Conservation (phyloP, 306 rosid species). For the Vigna unguiculata region DNA sequence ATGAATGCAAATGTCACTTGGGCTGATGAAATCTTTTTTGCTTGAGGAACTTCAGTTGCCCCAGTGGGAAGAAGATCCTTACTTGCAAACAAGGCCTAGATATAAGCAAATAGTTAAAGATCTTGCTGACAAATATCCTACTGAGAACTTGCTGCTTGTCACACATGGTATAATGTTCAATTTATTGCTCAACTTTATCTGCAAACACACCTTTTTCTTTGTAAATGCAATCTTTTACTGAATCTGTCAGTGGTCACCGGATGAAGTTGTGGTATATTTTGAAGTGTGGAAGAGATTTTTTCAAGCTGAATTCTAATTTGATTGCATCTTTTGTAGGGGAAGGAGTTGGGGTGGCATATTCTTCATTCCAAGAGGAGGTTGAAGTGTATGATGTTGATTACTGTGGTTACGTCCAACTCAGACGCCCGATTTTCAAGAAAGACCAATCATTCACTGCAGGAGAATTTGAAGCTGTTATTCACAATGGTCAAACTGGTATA, state of each 20-base stretch:
- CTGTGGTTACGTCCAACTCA: constrained; percentile 73
- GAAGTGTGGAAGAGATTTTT: background rate
- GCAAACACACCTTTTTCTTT: constrained; percentile 8
- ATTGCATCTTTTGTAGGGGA: constrained; percentile 61
- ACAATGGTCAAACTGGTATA: constrained; percentile 55
- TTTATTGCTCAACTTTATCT: background rate
- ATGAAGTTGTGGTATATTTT: constrained; percentile 1
- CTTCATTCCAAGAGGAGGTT: constrained; percentile 57
- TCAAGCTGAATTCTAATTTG: constrained; percentile 25
- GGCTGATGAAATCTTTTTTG: constrained; percentile 21
- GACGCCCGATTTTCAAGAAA: constrained; percentile 63
- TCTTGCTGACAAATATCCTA: constrained; percentile 77
- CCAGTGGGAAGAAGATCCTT: constrained; percentile 70
- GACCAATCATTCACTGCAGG: constrained; percentile 57
- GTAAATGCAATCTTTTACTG: background rate
- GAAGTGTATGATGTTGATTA: constrained; percentile 66
- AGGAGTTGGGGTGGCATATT: constrained; percentile 78
- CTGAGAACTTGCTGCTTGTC: constrained; percentile 83
- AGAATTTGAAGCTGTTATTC: constrained; percentile 59
- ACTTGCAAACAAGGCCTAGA: constrained; percentile 57
- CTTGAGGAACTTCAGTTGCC: constrained; percentile 67
- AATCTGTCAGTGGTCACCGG: background rate
- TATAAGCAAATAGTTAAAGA: constrained; percentile 63
- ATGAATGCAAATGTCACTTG: background rate
- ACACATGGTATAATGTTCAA: constrained; percentile 73